Evolutionary conservation across 768 basidiomycete genomes (phyloP), one percentile per base, ranked within the genome.

Genomic region (Tylopilus balloui): DNA sequence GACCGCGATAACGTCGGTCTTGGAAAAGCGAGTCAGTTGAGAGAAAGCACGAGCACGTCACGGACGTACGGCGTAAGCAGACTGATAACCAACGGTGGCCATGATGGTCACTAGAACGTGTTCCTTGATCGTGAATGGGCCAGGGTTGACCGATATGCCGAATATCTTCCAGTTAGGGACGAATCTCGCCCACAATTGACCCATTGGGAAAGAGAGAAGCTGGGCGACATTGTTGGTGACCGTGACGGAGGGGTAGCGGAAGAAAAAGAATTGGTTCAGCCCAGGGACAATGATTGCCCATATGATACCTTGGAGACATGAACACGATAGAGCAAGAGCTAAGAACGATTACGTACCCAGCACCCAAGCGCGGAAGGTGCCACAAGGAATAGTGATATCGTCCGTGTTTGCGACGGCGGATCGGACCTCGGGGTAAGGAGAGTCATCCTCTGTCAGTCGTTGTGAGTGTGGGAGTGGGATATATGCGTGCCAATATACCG

Each of bases 391-490:
- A 32, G 69, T 67, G 2, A 74, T 75, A 58, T 88, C 86, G 55
- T 88, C 86, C 1, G 78, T 82, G 63, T 85, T 86, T 21, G 83
- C 80, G 13, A 88, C 86, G 12, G 87, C 85, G 3, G 84, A 81
- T 42, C 86, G 79, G 20, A 88, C 87, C 66, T 91, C 89, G 20
- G 86, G 86, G 62, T 92, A 92, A 2, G 89, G 89, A 20, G 86
- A 88, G 63, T 90, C 88, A 57, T 91, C 84, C 64, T 78, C 77
- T 72, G 56, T 8, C 20, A 15, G 10, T 3, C 7, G 2, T 12
- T 6, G 31, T 60, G 24, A 55, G 54, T 31, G 24, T 32, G 11
- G 9, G 27, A 37, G 53, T 21, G 20, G 27, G 13, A 36, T 19
- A 28, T n/a, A 20, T 1, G 10, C n/a, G n/a, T n/a, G n/a, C n/a